Evolutionary conservation across 192 early-diverging fungal species (phyloP).

Genomic region (Coemansia sp.): DNA sequence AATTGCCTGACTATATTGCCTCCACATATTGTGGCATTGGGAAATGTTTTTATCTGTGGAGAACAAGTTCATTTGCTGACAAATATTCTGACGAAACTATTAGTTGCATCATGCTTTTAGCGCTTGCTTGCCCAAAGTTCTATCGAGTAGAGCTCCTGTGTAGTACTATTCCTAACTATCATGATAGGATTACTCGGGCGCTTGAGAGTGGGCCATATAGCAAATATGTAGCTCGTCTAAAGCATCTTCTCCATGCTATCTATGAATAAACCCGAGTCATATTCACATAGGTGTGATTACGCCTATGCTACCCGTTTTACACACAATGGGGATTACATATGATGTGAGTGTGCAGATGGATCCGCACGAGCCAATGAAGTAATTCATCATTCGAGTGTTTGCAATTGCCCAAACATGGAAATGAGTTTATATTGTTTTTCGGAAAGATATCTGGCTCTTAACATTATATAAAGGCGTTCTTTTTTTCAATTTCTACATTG

Average conservation of each 20-base stretch:
- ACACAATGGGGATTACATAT: no score
- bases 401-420: no score
- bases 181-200: not conserved
- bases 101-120: not conserved
- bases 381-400: no score
- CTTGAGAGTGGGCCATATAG: not conserved
- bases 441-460: no score
- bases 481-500: no score
- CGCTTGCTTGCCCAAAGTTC: not conserved
- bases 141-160: not conserved
- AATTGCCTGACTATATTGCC: not conserved
- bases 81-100: not conserved
- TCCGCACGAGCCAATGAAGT: no score
- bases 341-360: no score
- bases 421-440: no score
- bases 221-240: not conserved
- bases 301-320: no score
- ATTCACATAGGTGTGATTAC: no score
- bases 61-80: not conserved
- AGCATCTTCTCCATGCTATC: not conserved
- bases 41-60: not conserved
- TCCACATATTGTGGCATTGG: not conserved
- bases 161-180: not conserved
- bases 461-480: no score
- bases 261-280: not conserved